phyloP scores from a whole-genome alignment of 768 basidiomycete species.

The Lactarius indigo region DNA sequence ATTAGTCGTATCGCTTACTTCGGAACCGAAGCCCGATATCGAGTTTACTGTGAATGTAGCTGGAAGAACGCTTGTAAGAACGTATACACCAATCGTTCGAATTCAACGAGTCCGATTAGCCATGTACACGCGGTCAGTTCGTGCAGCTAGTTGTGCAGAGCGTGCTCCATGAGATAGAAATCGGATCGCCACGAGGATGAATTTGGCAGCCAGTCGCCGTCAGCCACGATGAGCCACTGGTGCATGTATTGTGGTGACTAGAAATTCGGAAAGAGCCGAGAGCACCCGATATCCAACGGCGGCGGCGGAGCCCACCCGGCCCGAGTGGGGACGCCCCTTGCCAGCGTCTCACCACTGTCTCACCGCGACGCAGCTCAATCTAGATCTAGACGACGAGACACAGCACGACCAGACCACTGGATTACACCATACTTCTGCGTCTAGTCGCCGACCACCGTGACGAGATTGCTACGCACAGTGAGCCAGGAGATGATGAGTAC shows the following conservation, averaged over 20 bases:
- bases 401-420: neutral
- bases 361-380: neutral
- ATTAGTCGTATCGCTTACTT: neutral
- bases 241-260: neutral
- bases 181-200: too few species aligned
- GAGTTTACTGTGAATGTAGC: too few species aligned
- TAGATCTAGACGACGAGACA: neutral
- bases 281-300: too few species aligned
- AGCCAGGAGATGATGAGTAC: too few species aligned
- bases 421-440: neutral
- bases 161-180: neutral
- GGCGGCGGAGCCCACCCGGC: too few species aligned
- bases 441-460: neutral
- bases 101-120: neutral
- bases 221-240: too few species aligned
- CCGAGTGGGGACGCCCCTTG: too few species aligned
- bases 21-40: neutral
- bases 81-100: neutral
- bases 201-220: neutral
- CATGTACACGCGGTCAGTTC: neutral
- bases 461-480: too few species aligned
- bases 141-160: neutral
- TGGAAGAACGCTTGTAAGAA: neutral
- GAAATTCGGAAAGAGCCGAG: neutral
- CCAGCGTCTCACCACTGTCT: too few species aligned